Percentiles rank a stretch among this genome's conserved stretches.
Evolutionary conservation across 768 basidiomycete genomes (phyloP).

Genomic region (Pleurotus tuoliensis): DNA sequence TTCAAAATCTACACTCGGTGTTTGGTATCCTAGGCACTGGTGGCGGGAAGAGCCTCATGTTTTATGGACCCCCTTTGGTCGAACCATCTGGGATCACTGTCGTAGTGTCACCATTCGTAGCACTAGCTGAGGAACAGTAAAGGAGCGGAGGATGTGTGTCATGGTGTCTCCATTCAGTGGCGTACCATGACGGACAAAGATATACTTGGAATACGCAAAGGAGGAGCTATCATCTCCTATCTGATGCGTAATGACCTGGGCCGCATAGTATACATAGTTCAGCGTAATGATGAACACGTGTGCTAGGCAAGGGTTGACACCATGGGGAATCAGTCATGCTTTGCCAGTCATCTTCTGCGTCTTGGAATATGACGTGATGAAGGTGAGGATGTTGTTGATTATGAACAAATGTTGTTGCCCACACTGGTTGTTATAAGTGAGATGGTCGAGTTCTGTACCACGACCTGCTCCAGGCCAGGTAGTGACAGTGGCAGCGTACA

Average conservation of each 20-base stretch:
- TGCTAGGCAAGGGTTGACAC: background rate
- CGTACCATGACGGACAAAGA: conserved; percentile 7
- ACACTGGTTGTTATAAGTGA: conserved; percentile 7
- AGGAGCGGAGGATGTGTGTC: background rate
- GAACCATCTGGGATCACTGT: background rate
- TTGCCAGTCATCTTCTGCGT: conserved; percentile 8
- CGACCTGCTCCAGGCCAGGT: conserved; percentile 15
- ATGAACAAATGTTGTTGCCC: conserved; percentile 10
- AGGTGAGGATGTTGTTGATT: conserved; percentile 12
- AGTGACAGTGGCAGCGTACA: conserved; percentile 11
- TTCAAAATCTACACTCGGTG: background rate
- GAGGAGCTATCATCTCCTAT: background rate
- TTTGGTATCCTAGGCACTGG: conserved; percentile 7
- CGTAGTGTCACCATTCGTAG: background rate
- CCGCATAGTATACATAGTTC: conserved; percentile 5
- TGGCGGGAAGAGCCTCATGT: conserved; percentile 7
- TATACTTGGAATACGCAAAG: background rate
- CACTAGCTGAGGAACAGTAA: background rate
- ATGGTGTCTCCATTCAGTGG: background rate
- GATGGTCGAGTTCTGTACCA: conserved; percentile 15
- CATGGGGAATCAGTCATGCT: background rate
- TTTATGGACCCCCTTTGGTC: conserved; percentile 5
- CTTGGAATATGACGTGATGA: conserved; percentile 14
- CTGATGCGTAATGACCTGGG: background rate
- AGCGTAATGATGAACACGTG: background rate